Evolutionary conservation across 257 asterid species (phyloP), one percentile per base, ranked within the genome.

Genomic region (Echites panduratus): DNA sequence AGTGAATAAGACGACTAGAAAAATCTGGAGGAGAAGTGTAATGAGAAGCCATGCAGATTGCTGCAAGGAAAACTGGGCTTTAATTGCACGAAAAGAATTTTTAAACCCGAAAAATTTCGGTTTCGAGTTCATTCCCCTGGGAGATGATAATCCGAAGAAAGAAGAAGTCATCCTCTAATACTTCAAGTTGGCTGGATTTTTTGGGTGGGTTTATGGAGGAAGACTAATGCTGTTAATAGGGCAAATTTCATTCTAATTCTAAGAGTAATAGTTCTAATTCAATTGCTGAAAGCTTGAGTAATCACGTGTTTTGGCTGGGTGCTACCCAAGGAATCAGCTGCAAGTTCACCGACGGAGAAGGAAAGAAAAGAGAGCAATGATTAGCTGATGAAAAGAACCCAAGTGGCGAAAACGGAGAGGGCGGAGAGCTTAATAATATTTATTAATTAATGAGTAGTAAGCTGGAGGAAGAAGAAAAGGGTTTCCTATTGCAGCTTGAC

Each of bases 11-110:
- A 68, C 24, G 47, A 68, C 7, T 12, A 68, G 13, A 27, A n/a
- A 57, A 44, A 75, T 19, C 35, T 75, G 69, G 13, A 75, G 70
- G 73, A 75, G 70, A 38, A 54, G 16, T 7, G 67, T 29, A 6
- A 75, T 29, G 24, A 75, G 54, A 2, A 58, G 50, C 78, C 78
- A 75, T 44, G 66, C 43, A 68, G 35, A 56, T 10, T 56, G 59
- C 27, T 69, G 32, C 24, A 57, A 32, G 14, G 78, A 68, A 47
- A 75, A 4, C 4, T 19, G 70, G 14, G 64, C 7, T 32, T 62
- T 22, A 35, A 17, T 35, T 32, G 45, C 19, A 32, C 24, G 3
- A 0, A 16, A 35, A 62, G 4, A 17, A 26, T 32, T 32, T 20
- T 20, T 32, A 4, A 32, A 62, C 4, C 17, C 11, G 5, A 14